Conservation (phyloP, 208 protist genomes). For the Leishmania tropica region DNA sequence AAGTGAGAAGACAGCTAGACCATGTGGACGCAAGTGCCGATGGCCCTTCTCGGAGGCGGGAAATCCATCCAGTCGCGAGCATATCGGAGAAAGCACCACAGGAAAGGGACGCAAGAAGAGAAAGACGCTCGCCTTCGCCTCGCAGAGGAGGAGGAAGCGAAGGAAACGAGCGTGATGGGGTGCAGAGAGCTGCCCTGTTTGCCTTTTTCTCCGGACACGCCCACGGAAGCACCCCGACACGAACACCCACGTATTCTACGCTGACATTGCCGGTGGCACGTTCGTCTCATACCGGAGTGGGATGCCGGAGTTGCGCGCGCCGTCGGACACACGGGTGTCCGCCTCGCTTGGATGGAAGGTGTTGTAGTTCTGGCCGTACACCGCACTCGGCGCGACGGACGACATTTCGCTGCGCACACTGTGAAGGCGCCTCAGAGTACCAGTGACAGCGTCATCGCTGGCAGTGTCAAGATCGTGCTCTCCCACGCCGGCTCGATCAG, state of each 20-base stretch:
- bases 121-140: neutral
- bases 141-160: too few relatives aligned
- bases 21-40: too few relatives aligned
- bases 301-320: constrained; percentile 13
- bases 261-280: neutral
- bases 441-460: constrained; percentile 4
- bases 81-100: neutral
- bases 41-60: too few relatives aligned
- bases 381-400: constrained; percentile 10
- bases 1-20: too few relatives aligned
- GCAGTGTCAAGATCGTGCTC: neutral
- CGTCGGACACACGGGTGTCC: neutral
- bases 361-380: constrained; percentile 18
- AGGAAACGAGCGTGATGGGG: too few relatives aligned
- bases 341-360: constrained; percentile 2
- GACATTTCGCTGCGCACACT: constrained; percentile 13
- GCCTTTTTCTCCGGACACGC: too few relatives aligned
- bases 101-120: neutral
- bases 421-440: neutral
- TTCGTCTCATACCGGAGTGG: constrained; percentile 11
- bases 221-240: neutral
- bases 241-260: neutral
- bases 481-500: neutral
- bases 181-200: too few relatives aligned
- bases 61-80: too few relatives aligned